Percentiles rank a stretch among this genome's conserved stretches.
These are phyloP conservation scores for Euptelea pleiosperma DNA, from an alignment of 164 flowering plant genomes.

Conservation along the genomic window DNA sequence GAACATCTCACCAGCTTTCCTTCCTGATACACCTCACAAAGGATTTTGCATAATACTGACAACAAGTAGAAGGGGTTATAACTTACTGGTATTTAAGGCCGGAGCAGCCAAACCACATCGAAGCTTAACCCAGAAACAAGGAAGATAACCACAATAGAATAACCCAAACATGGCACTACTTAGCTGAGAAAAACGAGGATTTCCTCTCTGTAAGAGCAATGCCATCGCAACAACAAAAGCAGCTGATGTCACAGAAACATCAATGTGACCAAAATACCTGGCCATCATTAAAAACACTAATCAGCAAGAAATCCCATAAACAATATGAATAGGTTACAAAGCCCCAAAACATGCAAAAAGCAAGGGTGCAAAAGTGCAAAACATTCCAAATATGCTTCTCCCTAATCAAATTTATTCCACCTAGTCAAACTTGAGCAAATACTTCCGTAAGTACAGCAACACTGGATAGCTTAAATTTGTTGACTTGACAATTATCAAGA, in stretches of 20 bases:
- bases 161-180: conserved; percentile 84
- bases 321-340: neutral
- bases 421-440: neutral
- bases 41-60: neutral
- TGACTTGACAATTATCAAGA: no score
- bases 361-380: no score
- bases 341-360: neutral
- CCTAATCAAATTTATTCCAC: neutral
- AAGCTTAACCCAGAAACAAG: conserved; percentile 93
- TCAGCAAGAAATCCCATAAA: conserved; percentile 7
- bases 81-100: conserved; percentile 73
- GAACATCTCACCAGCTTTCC: neutral
- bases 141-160: conserved; percentile 87
- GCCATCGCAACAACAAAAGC: conserved; percentile 82
- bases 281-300: conserved; percentile 11
- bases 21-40: neutral
- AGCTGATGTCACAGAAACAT: conserved; percentile 72
- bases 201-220: conserved; percentile 80
- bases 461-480: no score
- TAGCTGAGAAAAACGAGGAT: conserved; percentile 89
- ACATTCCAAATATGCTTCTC: no score
- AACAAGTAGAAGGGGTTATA: neutral
- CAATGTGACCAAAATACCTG: conserved; percentile 82
- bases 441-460: no score
- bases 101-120: conserved; percentile 78